Percentiles rank a stretch among this genome's conserved stretches.
Conservation (phyloP, 139 green algal genomes). For the Nannochloris sp. region DNA sequence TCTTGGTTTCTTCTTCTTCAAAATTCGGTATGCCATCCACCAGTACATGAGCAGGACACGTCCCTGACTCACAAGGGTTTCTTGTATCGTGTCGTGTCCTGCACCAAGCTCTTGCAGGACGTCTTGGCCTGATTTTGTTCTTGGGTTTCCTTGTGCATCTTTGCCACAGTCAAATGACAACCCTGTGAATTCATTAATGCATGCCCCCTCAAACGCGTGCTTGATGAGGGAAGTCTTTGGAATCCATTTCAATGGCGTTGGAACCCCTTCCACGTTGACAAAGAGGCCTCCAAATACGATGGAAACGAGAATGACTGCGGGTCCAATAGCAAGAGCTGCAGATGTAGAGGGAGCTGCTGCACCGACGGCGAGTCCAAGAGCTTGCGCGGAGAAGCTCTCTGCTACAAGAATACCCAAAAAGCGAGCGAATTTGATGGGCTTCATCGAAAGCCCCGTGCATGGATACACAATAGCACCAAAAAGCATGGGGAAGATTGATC, state of each 20-base stretch:
- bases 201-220: slow-evolving; percentile 43
- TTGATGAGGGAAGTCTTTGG: slow-evolving; percentile 72
- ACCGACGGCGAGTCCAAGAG: slow-evolving; percentile 77
- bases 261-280: slow-evolving; percentile 65
- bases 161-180: slow-evolving; percentile 47
- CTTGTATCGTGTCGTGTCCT: slow-evolving; percentile 25
- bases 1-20: slow-evolving; percentile 40
- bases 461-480: slow-evolving; percentile 80
- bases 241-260: slow-evolving; percentile 59
- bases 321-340: slow-evolving; percentile 82
- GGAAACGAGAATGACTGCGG: slow-evolving; percentile 84
- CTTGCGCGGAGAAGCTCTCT: slow-evolving; percentile 51
- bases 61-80: slow-evolving; percentile 26
- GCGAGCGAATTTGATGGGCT: slow-evolving; percentile 39
- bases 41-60: slow-evolving; percentile 60
- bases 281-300: slow-evolving; percentile 93
- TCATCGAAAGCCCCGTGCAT: slow-evolving; percentile 61
- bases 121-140: slow-evolving; percentile 32
- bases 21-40: slow-evolving; percentile 55
- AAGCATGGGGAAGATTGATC: slow-evolving; percentile 69
- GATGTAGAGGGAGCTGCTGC: slow-evolving; percentile 63
- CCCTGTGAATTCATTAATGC: slow-evolving; percentile 84
- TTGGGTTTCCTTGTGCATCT: slow-evolving; percentile 19
- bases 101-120: slow-evolving; percentile 64
- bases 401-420: slow-evolving; percentile 77